These are phyloP conservation scores for Venustampulla echinocandica DNA, from an alignment of 495 filamentous ascomycete species.

Conservation along the genomic window DNA sequence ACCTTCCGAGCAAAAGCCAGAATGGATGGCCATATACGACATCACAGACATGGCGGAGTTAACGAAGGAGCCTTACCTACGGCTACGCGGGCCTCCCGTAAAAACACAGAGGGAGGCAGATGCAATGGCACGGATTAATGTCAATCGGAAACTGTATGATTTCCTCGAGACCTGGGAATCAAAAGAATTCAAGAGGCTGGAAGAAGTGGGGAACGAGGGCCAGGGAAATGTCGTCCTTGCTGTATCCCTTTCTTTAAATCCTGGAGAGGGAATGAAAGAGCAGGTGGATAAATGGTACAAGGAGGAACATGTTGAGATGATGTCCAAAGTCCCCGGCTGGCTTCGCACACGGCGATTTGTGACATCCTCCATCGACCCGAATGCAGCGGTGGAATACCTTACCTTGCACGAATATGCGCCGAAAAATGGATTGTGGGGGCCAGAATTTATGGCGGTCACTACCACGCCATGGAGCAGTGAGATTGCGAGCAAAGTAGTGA, in stretches of 20 bases:
- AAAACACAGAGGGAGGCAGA: constrained; percentile 65
- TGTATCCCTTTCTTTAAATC: constrained; percentile 49
- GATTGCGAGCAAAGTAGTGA: constrained; percentile 47
- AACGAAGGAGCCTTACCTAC: constrained; percentile 56
- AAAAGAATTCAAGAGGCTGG: constrained; percentile 46
- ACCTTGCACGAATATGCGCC: constrained; percentile 63
- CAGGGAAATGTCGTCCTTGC: constrained; percentile 53
- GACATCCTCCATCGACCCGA: constrained; percentile 46
- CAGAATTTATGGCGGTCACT: constrained; percentile 53
- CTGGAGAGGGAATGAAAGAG: constrained; percentile 41
- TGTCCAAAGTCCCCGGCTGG: constrained; percentile 70
- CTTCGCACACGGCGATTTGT: constrained; percentile 56
- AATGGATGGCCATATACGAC: constrained; percentile 74
- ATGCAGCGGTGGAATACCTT: constrained; percentile 45
- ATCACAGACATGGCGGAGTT: constrained; percentile 64
- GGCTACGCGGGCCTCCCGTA: constrained; percentile 52
- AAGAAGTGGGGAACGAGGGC: constrained; percentile 51
- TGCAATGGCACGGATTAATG: constrained; percentile 65
- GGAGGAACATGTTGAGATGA: constrained; percentile 62
- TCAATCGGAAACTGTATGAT: constrained; percentile 61
- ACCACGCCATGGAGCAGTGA: constrained; percentile 48
- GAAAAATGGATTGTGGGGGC: constrained; percentile 52
- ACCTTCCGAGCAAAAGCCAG: constrained; percentile 36
- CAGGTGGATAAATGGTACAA: constrained; percentile 58
- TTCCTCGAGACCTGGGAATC: constrained; percentile 45